These are phyloP conservation scores for Tilletia walkeri DNA, from an alignment of 1,284 basidiomycete species.

Conservation along the genomic window DNA sequence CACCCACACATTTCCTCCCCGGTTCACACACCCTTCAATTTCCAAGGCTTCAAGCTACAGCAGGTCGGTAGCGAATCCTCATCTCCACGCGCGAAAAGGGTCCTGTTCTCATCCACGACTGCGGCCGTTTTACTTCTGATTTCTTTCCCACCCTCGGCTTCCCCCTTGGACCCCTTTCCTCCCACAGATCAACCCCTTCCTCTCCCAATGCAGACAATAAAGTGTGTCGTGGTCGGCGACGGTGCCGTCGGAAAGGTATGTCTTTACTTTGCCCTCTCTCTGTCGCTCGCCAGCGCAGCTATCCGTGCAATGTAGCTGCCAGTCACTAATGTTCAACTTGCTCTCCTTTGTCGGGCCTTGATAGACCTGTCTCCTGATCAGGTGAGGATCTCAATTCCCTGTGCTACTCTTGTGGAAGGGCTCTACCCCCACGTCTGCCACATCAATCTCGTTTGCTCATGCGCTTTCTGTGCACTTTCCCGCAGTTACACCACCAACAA, in stretches of 20 bases:
- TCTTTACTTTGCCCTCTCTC: background rate
- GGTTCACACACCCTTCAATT: no score
- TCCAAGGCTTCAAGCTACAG: no score
- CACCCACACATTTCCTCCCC: no score
- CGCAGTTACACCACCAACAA: constrained; percentile 88
- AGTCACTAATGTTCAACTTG: background rate
- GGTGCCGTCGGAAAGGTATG: constrained; percentile 97
- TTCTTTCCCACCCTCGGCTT: no score
- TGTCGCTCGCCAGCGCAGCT: no score
- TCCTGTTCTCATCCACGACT: no score
- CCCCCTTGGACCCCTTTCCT: no score
- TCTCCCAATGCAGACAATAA: constrained; percentile 55
- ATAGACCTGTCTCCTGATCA: constrained; percentile 97
- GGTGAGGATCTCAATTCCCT: background rate
- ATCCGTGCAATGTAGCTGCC: no score
- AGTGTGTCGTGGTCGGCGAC: constrained; percentile 97
- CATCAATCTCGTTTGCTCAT: background rate
- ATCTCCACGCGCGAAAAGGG: no score
- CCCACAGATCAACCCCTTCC: background rate
- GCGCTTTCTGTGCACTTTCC: background rate
- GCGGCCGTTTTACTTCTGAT: no score
- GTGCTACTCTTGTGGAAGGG: background rate
- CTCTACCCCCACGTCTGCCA: background rate
- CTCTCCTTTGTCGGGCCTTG: constrained; percentile 2
- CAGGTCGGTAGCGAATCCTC: no score